Evolutionary conservation across 305 asterid species (phyloP).

Genomic region (Caryopteris hybrid): DNA sequence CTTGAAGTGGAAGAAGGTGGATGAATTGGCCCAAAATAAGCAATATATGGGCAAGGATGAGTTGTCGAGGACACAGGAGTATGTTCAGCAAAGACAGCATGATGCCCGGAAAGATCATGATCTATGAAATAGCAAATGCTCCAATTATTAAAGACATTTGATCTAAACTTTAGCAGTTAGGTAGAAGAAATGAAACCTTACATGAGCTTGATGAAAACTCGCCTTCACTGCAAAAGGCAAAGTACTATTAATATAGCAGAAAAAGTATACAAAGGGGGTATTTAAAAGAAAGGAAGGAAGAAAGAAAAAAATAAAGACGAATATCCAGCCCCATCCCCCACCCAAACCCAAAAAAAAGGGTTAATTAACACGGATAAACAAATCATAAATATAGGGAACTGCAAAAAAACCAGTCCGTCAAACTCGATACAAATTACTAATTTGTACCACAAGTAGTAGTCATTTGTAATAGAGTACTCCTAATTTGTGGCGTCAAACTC

Average conservation of each 20-base stretch:
- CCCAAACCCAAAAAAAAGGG: background rate
- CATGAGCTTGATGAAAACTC: conserved; percentile 60
- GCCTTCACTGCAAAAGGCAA: conserved; percentile 55
- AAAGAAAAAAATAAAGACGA: background rate
- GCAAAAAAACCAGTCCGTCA: no score
- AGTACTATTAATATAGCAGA: conserved; percentile 5
- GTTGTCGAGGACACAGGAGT: conserved; percentile 51
- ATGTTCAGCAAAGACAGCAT: conserved; percentile 51
- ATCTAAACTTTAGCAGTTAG: conserved; percentile 7
- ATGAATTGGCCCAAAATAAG: conserved; percentile 70
- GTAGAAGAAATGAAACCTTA: conserved; percentile 40
- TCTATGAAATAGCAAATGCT: conserved; percentile 35
- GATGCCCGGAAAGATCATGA: conserved; percentile 56
- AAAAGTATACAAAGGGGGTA: background rate
- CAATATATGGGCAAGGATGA: conserved; percentile 73
- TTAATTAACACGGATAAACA: no score
- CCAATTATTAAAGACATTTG: conserved; percentile 21
- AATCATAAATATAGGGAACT: no score
- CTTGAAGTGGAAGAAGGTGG: conserved; percentile 61
- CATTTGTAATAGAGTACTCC: no score
- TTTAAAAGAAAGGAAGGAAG: background rate
- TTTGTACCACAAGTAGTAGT: no score
- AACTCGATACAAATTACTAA: no score
- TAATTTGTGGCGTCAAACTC: no score
- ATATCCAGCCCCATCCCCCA: background rate